Conservation (phyloP, 108 stramenopile species). For the Stephanodiscus minutulus region DNA sequence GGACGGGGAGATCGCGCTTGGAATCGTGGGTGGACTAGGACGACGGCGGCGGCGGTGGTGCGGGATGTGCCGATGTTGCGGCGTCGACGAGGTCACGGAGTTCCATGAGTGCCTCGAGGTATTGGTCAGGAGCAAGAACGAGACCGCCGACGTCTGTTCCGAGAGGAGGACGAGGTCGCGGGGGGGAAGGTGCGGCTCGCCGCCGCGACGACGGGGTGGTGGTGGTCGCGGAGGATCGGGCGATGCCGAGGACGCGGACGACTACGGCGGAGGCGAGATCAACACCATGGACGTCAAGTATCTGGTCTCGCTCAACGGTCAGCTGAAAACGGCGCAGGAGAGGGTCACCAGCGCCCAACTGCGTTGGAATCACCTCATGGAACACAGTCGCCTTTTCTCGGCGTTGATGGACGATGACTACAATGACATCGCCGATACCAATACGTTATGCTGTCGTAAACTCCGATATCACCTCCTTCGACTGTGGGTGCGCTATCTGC, state of each 20-base stretch:
- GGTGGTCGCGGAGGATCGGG: conserved; percentile 15
- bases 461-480: conserved; percentile 25
- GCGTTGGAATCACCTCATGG: conserved; percentile 48
- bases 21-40: conserved; percentile 7
- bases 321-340: conserved; percentile 54
- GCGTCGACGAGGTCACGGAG: conserved; percentile 25
- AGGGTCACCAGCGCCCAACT: conserved; percentile 53
- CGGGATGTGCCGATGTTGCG: conserved; percentile 12
- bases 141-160: conserved; percentile 39
- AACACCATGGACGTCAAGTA: conserved; percentile 50
- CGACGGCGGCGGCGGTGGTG: background rate
- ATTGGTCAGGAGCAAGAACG: conserved; percentile 48
- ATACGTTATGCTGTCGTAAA: conserved; percentile 8
- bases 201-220: background rate
- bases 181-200: background rate
- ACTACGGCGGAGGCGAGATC: conserved; percentile 8
- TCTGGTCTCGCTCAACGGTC: conserved; percentile 50
- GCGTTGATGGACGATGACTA: conserved; percentile 25
- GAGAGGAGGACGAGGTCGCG: conserved; percentile 35
- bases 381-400: conserved; percentile 43
- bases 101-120: conserved; percentile 52
- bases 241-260: conserved; percentile 3
- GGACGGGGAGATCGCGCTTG: conserved; percentile 20
- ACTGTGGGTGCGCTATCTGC: conserved; percentile 47
- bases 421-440: conserved; percentile 5